Conservation (phyloP, 2,329 filamentous ascomycete genomes). For the Epichloe scottii region DNA sequence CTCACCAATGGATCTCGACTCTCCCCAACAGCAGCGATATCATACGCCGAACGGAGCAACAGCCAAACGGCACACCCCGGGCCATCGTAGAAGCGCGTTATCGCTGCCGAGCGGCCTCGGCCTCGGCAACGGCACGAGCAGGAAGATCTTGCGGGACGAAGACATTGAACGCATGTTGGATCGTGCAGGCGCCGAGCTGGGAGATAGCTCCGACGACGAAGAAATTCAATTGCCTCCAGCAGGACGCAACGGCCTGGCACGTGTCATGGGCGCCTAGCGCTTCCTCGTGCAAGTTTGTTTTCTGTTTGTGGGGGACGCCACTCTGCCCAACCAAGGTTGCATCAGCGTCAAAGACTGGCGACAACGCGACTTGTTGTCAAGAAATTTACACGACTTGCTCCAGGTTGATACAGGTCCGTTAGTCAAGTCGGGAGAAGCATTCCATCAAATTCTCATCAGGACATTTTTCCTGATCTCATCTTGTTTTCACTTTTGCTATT, state of each 20-base stretch:
- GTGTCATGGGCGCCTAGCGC: conserved; percentile 17
- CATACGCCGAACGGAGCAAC: conserved; percentile 21
- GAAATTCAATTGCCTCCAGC: conserved; percentile 38
- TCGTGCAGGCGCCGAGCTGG: conserved; percentile 32
- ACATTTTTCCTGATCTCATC: no score
- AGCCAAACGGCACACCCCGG: conserved; percentile 31
- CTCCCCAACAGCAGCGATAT: conserved; percentile 18
- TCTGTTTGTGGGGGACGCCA: not conserved
- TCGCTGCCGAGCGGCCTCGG: conserved; percentile 38
- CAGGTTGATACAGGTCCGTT: no score
- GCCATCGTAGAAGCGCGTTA: conserved; percentile 28
- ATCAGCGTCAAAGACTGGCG: not conserved
- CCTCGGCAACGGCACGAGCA: conserved; percentile 22
- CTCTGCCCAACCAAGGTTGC: no score
- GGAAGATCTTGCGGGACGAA: conserved; percentile 34
- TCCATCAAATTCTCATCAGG: no score
- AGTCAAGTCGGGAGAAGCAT: no score
- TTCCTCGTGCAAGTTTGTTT: not conserved
- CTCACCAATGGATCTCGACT: conserved; percentile 36
- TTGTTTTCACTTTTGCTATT: no score
- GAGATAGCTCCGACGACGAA: conserved; percentile 44
- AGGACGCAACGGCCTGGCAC: conserved; percentile 16
- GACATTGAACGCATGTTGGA: conserved; percentile 49
- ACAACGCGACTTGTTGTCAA: not conserved
- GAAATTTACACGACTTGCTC: no score